Conservation (phyloP, 805 yeast species). For the Hanseniaspora lachancei region DNA sequence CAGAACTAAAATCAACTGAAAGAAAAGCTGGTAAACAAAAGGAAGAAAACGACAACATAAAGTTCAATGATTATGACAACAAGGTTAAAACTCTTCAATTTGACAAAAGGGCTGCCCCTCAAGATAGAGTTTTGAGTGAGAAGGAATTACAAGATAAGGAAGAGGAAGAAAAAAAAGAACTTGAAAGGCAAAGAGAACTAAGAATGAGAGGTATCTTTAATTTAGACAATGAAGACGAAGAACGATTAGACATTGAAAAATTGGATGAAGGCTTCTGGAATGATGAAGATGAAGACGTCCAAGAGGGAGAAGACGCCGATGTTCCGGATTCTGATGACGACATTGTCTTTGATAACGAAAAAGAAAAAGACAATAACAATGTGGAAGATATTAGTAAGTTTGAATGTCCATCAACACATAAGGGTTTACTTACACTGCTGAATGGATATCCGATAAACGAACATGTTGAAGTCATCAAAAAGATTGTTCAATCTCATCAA, state of each 20-base stretch:
- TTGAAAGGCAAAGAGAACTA: slow-evolving; percentile 54
- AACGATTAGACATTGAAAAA: slow-evolving; percentile 46
- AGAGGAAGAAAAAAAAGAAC: slow-evolving; percentile 42
- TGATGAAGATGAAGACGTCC: slow-evolving; percentile 34
- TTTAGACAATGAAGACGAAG: slow-evolving; percentile 28
- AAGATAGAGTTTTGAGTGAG: slow-evolving; percentile 67
- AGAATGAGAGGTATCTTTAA: slow-evolving; percentile 61
- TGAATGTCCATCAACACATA: slow-evolving; percentile 39
- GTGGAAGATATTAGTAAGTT: slow-evolving; percentile 17
- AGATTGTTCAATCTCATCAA: slow-evolving; percentile 47
- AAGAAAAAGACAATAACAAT: slow-evolving; percentile 20
- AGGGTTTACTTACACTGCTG: slow-evolving; percentile 31
- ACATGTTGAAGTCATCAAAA: slow-evolving; percentile 37
- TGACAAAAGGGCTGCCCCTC: slow-evolving; percentile 67
- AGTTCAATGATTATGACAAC: slow-evolving; percentile 43
- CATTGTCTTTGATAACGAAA: slow-evolving; percentile 26
- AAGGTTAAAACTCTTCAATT: slow-evolving; percentile 52
- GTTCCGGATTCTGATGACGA: slow-evolving; percentile 16
- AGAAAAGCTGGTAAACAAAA: slow-evolving; percentile 16
- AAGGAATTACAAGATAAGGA: slow-evolving; percentile 55
- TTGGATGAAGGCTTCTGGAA: slow-evolving; percentile 60
- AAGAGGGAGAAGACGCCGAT: slow-evolving; percentile 20
- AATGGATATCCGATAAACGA: slow-evolving; percentile 29
- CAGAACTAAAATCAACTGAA: slow-evolving; percentile 29
- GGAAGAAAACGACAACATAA: slow-evolving; percentile 20